Percentiles rank a stretch among this genome's conserved stretches.
Evolutionary conservation across 768 basidiomycete genomes (phyloP).

Genomic region (Rhizopogon roseolus): DNA sequence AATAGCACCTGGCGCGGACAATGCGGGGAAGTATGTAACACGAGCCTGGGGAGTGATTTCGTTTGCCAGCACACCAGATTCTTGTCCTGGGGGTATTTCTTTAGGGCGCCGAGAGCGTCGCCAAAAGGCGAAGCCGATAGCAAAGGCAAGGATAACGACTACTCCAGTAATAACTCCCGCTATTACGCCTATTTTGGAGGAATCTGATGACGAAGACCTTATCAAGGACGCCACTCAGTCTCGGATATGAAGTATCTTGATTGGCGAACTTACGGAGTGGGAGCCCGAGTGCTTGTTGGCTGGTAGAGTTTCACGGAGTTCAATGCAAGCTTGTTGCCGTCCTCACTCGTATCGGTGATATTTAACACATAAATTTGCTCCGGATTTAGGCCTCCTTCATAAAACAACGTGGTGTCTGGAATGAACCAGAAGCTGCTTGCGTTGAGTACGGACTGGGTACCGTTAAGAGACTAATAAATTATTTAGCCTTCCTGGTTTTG

Average conservation of each 20-base stretch:
- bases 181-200: slow-evolving; percentile 12
- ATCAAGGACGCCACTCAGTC: background rate
- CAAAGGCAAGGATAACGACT: slow-evolving; percentile 3
- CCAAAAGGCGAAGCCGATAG: slow-evolving; percentile 2
- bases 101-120: background rate
- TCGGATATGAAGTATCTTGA: background rate
- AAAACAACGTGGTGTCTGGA: slow-evolving; percentile 9
- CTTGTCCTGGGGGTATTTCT: background rate
- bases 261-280: background rate
- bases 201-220: background rate
- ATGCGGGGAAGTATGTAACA: background rate
- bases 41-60: background rate
- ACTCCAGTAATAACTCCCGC: slow-evolving; percentile 12
- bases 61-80: background rate
- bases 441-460: slow-evolving; percentile 1
- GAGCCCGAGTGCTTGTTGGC: background rate
- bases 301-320: slow-evolving; percentile 14
- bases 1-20: background rate
- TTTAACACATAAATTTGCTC: slow-evolving; percentile 5
- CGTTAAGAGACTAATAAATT: slow-evolving; percentile 3
- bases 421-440: slow-evolving; percentile 21
- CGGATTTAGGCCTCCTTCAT: slow-evolving; percentile 8
- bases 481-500: background rate
- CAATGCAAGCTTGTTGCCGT: slow-evolving; percentile 3
- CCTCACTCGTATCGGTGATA: slow-evolving; percentile 5